Base-by-base conservation (phyloP, 768 basidiomycete genomes). In the Tulasnella sp. region DNA sequence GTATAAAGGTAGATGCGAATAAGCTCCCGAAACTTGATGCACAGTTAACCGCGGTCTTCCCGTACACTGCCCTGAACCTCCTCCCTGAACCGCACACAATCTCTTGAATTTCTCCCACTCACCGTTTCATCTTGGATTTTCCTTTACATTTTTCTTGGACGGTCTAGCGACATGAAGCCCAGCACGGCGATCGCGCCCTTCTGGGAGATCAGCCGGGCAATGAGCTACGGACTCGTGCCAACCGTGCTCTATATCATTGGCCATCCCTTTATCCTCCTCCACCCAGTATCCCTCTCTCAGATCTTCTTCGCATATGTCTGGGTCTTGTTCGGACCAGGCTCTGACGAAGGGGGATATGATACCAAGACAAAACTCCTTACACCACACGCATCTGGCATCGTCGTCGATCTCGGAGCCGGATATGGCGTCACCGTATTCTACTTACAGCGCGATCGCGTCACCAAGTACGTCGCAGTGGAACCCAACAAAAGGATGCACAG, bases 341-440 rank as follows among this genome's bases (percentile, higher is more conserved):
- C 76, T 0, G 82, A 88, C 64, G 71, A 72, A 47, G 71, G 69
- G 51, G 70, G 68, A 0, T 71, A 70, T 7, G 64, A 68, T 0
- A 64, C 73, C 1, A 85, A 85, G 67, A 59, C 69, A 1, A 55
- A 52, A 0, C 74, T 87, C 50, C 77, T 86, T 51, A 76, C 77
- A 1, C 72, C 74, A 2, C 69, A 82, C 58, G 83, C 85, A 1
- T 62, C 70, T 7, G 85, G 85, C 1, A 72, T 78, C 2, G 81
- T 87, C 0, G 74, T 87, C 23, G 86, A 88, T 60, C 59, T 86
- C 17, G 85, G 85, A 2, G 83, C 84, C 65, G 84, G 84, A 0
- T 74, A 79, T 59, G 86, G 87, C 0, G 85, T 86, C 65, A 79
- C 78, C 0, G 70, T 77, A 11, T 73, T 73, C 29, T 88, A 88